Base-by-base conservation (phyloP, 139 green algal species). In the Chlorella sp. region DNA sequence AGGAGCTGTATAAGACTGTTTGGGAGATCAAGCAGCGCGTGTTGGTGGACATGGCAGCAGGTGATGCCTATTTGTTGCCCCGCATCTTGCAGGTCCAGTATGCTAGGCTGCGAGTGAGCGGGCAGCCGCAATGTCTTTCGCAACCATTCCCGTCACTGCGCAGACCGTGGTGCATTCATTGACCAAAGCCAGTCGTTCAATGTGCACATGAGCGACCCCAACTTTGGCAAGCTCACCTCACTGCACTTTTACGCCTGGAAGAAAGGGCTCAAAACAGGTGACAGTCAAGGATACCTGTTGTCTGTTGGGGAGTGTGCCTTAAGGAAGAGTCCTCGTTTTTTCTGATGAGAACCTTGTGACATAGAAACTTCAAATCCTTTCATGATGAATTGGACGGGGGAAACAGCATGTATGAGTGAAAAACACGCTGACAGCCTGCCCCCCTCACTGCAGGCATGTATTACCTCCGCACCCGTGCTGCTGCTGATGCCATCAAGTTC, bases 401-500 rank as follows among this genome's bases (percentile, higher is more conserved):
- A n/a, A n/a, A n/a, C n/a, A n/a, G n/a, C n/a, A n/a, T n/a, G n/a
- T n/a, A n/a, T n/a, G n/a, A n/a, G n/a, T n/a, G n/a, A n/a, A n/a
- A n/a, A n/a, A n/a, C n/a, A n/a, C n/a, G n/a, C n/a, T n/a, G n/a
- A n/a, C n/a, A n/a, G n/a, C n/a, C 17, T 72, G n/a, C 18, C 3
- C 30, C 17, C 13, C 28, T n/a, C 23, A 23, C 18, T 28, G 47
- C 96, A 44, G 97, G 97, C 76, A 98, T 99, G 97, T 99, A 99
- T 91, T 99, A 99, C 90, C 92, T 99, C 68, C 69, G 96, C 70
- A 98, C 96, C 11, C 89, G 95, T 75, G 91, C 95, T 47, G 97
- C 97, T 30, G 97, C 97, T 3, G 97, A 99, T 80, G 97, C 97
- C 86, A 99, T 99, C 92, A 98, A 99, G 95, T 99, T 99, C 91